Base-by-base conservation (phyloP, 495 filamentous ascomycete species). In the Bathelium albidoporum region DNA sequence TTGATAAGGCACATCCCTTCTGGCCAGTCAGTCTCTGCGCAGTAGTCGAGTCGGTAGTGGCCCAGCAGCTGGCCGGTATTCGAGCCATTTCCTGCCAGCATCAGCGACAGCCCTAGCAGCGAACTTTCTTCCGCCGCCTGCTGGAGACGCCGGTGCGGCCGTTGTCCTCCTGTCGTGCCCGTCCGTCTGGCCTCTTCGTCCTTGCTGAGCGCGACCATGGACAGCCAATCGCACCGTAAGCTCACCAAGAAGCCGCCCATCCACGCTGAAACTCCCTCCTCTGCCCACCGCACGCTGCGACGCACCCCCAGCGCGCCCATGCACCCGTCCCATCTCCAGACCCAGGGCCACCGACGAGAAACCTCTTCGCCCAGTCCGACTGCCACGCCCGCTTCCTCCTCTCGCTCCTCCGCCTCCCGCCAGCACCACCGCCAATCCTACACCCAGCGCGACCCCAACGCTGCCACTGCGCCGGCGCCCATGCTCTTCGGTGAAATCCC, bases 401-500 rank as follows among this genome's bases (percentile, higher is more conserved):
- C 49, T 28, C 49, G 24, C 49, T 55, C 49, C 22, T 55, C 49
- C 49, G 29, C 22, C 49, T 55, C 49, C 24, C 49, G 49, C 22
- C 49, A 55, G 49, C 49, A 26, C 5, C 49, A 55, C 12, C 49
- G 49, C 20, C 49, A 55, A 24, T 55, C 49, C 22, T 55, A 55
- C 49, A 12, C 12, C 49, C 49, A 55, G 49, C 49, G 16, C 49
- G 49, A n/a, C 29, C 49, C 5, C 49, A n/a, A 24, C 49, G 29
- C 24, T 26, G 5, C 49, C 9, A 20, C 22, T 20, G 22, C 9
- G 22, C 22, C 20, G 24, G 20, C 20, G 12, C 49, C 49, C 12
- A 55, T 55, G 49, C 49, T 55, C 49, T 55, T 55, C 49, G 49
- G 49, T 20, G 49, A 55, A 55, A 55, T 55, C 24, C 49, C 49